Percentiles rank a stretch among this genome's conserved stretches.
Evolutionary conservation across 1,284 basidiomycete genomes (phyloP).

Genomic region (Heliocybe sulcata): DNA sequence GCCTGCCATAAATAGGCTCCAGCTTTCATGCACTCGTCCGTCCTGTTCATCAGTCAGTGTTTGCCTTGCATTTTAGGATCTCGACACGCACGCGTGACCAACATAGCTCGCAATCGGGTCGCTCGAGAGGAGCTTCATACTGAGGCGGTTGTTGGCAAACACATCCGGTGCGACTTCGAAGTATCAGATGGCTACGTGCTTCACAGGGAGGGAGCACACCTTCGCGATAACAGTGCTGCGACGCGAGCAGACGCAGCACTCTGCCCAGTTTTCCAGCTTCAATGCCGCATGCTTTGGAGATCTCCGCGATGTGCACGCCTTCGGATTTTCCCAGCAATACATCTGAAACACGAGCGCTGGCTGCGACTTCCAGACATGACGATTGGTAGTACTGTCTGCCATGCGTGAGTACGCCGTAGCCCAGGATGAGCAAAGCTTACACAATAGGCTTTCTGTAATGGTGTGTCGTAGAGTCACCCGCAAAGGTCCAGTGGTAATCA

Average conservation of each 20-base stretch:
- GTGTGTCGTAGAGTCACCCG: background rate
- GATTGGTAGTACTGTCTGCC: background rate
- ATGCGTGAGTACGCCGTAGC: background rate
- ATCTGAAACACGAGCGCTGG: constrained; percentile 23
- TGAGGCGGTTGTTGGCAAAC: constrained; percentile 19
- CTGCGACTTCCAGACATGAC: constrained; percentile 12
- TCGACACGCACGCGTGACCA: constrained; percentile 10
- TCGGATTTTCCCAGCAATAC: constrained; percentile 19
- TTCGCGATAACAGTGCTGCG: constrained; percentile 31
- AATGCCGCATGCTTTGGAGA: constrained; percentile 19
- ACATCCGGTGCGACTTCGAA: constrained; percentile 11
- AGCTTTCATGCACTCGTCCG: constrained; percentile 15
- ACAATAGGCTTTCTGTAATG: background rate
- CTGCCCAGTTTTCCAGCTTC: constrained; percentile 24
- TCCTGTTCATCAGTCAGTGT: constrained; percentile 7
- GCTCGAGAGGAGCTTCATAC: constrained; percentile 9
- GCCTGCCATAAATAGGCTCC: constrained; percentile 14
- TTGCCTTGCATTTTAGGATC: constrained; percentile 7
- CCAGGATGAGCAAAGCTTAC: background rate
- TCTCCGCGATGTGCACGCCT: constrained; percentile 23
- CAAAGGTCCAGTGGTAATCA: background rate
- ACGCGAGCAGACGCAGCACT: constrained; percentile 26
- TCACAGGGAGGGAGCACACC: constrained; percentile 13
- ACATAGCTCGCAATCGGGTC: constrained; percentile 3
- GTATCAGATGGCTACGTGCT: background rate